phyloP scores from a whole-genome alignment of 164 flowering plant genomes.

The Amborella trichopoda region DNA sequence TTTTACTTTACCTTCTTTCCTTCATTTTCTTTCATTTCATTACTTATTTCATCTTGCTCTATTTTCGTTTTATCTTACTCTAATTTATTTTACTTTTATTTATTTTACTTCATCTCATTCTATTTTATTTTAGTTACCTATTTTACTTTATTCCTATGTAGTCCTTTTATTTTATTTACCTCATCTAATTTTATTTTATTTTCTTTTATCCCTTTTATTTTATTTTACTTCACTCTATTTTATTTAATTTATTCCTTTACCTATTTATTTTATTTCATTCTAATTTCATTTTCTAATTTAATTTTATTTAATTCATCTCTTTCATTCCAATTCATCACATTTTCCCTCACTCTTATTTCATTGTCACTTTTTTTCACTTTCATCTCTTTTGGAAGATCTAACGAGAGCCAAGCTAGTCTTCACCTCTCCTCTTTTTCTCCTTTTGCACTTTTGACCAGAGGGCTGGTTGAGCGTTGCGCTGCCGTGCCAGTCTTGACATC shows the following conservation, averaged over 20 bases:
- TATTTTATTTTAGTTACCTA: too few species aligned
- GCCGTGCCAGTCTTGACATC: too few species aligned
- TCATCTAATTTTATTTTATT: not conserved
- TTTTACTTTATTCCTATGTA: not conserved
- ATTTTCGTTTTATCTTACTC: not conserved
- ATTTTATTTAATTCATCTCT: not conserved
- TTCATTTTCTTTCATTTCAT: too few species aligned
- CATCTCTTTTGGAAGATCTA: too few species aligned
- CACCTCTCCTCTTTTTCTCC: too few species aligned
- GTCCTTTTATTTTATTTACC: not conserved
- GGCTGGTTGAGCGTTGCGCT: too few species aligned
- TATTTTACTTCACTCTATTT: not conserved
- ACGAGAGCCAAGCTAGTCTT: too few species aligned
- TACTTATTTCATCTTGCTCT: not conserved
- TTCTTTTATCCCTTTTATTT: not conserved
- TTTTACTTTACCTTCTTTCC: too few species aligned
- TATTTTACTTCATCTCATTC: not conserved
- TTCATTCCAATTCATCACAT: not conserved
- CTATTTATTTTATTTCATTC: not conserved
- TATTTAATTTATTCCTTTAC: not conserved
- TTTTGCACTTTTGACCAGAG: not conserved
- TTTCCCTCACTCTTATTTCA: too few species aligned
- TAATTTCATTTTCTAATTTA: too few species aligned
- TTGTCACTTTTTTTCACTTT: too few species aligned
- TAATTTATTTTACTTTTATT: not conserved